A percentile compares a stretch with the other conserved stretches of the same genome.
These are phyloP conservation scores for Leccinum subspadiceum DNA, from an alignment of 1,284 basidiomycete species.

Conservation along the genomic window DNA sequence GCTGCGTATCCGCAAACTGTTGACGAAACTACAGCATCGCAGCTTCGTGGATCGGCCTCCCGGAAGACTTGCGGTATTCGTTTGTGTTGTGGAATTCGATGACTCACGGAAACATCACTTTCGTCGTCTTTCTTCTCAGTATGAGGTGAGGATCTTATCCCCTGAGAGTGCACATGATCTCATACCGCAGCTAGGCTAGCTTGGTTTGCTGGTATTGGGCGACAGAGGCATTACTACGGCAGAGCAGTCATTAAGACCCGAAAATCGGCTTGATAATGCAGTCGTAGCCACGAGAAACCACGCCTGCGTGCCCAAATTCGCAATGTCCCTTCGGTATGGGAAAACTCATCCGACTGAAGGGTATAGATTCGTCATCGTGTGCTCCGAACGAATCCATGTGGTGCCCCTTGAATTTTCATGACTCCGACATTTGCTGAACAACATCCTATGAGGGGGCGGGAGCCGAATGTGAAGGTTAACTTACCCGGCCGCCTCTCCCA, in stretches of 20 bases:
- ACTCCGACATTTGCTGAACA: constrained; percentile 29
- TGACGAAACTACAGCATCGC: constrained; percentile 46
- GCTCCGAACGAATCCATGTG: constrained; percentile 26
- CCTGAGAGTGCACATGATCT: not conserved
- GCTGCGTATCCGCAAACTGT: not conserved
- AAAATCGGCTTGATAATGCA: constrained; percentile 20
- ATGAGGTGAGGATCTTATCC: constrained; percentile 43
- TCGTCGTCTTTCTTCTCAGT: constrained; percentile 53
- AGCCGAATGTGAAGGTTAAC: not conserved
- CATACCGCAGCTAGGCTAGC: constrained; percentile 39
- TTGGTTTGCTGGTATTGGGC: constrained; percentile 66
- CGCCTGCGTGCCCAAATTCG: not conserved
- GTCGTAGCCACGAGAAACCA: not conserved
- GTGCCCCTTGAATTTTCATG: constrained; percentile 32
- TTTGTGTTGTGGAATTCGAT: constrained; percentile 62
- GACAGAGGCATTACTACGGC: constrained; percentile 56
- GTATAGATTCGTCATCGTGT: constrained; percentile 8
- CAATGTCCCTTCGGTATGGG: not conserved
- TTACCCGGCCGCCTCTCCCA: constrained; percentile 47
- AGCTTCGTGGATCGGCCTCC: constrained; percentile 56
- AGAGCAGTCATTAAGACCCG: constrained; percentile 6
- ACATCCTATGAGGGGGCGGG: not conserved
- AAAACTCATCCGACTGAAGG: not conserved
- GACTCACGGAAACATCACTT: constrained; percentile 74
- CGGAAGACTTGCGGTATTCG: constrained; percentile 50